These are phyloP conservation scores for Sphaerobolus stellatus DNA, from an alignment of 1,284 basidiomycete species.

Conservation along the genomic window DNA sequence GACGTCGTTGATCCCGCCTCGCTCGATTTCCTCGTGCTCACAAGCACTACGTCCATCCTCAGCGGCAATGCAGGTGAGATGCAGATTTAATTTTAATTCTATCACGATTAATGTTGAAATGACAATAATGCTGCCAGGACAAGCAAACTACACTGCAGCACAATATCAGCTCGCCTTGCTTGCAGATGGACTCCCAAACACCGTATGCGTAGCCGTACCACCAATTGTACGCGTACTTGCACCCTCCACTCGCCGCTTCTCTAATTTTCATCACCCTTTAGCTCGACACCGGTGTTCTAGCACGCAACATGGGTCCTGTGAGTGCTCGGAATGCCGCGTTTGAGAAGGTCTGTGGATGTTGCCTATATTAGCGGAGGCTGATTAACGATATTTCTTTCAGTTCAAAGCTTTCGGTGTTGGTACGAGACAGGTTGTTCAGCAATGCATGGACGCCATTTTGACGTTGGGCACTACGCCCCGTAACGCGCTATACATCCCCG, in stretches of 20 bases:
- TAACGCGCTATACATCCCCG: constrained; percentile 11
- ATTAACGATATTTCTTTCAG: neutral
- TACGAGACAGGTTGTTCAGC: constrained; percentile 3
- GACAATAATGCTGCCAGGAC: too few relatives aligned
- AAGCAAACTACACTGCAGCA: constrained; percentile 16
- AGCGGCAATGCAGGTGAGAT: constrained; percentile 3
- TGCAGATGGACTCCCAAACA: constrained; percentile 14
- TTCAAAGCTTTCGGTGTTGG: constrained; percentile 14
- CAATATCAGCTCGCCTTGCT: constrained; percentile 11
- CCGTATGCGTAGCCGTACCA: constrained; percentile 12
- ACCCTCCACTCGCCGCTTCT: neutral
- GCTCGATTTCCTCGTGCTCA: constrained; percentile 17
- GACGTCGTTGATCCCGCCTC: constrained; percentile 11
- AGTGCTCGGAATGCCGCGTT: constrained; percentile 13
- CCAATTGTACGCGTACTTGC: constrained; percentile 11
- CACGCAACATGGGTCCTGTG: constrained; percentile 7
- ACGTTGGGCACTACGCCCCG: constrained; percentile 1
- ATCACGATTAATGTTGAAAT: neutral
- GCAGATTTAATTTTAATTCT: neutral
- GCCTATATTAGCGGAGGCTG: neutral
- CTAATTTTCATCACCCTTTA: neutral
- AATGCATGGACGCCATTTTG: constrained; percentile 16
- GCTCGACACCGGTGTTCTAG: constrained; percentile 16
- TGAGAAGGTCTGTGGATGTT: constrained; percentile 9
- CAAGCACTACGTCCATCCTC: constrained; percentile 11